phyloP scores from a whole-genome alignment of 2,329 filamentous ascomycete genomes.

The Ophiostoma australiae region DNA sequence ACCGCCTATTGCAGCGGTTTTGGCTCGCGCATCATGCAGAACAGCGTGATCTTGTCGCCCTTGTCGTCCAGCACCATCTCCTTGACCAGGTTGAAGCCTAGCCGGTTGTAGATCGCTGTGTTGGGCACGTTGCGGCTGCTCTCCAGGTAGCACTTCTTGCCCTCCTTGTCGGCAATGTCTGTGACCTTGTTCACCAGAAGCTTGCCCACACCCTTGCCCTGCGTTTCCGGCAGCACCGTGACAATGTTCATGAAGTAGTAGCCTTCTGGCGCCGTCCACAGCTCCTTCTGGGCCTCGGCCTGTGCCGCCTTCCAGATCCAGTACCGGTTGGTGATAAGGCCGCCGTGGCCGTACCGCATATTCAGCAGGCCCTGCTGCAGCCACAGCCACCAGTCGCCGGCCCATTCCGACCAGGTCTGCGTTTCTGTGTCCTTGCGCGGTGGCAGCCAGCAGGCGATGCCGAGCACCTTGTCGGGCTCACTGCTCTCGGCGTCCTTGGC shows the following conservation, averaged over 20 bases:
- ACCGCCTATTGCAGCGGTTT: neutral
- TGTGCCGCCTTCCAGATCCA: constrained; percentile 17
- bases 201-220: constrained; percentile 14
- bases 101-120: constrained; percentile 15
- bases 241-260: constrained; percentile 17
- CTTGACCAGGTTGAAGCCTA: constrained; percentile 11
- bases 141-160: constrained; percentile 9
- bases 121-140: constrained; percentile 6
- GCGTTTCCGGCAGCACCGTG: constrained; percentile 14
- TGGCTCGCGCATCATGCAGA: constrained; percentile 16
- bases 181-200: constrained; percentile 10
- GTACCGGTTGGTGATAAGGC: neutral
- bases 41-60: constrained; percentile 9
- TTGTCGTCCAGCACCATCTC: constrained; percentile 14
- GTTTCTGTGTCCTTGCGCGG: neutral
- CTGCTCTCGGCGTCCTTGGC: constrained; percentile 5
- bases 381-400: constrained; percentile 17
- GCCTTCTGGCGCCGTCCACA: constrained; percentile 13
- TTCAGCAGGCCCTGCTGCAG: constrained; percentile 16
- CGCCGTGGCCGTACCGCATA: constrained; percentile 14
- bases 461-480: constrained; percentile 12
- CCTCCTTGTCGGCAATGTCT: constrained; percentile 14
- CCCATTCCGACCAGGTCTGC: constrained; percentile 13
- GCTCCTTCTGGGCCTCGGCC: constrained; percentile 3
- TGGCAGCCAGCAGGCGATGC: constrained; percentile 15